Evolutionary conservation across 2,329 filamentous ascomycete genomes (phyloP).

Genomic region (Orbilia oligospora): DNA sequence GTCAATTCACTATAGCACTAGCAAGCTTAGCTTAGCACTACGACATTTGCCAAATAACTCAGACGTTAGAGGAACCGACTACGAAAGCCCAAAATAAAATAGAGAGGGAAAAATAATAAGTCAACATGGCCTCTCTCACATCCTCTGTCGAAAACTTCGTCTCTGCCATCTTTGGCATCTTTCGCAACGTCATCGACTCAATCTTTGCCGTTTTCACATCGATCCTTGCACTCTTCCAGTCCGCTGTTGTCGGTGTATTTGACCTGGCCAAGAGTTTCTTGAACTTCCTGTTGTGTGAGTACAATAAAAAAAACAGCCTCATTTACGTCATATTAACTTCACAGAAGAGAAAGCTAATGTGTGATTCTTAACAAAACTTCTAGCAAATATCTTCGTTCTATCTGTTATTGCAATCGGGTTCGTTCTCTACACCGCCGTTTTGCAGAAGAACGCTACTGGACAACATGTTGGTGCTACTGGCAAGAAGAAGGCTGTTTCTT

Average conservation of each 20-base stretch:
- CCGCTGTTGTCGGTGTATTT: constrained; percentile 46
- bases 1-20: background rate
- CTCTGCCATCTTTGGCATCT: constrained; percentile 55
- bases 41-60: too few species aligned
- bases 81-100: background rate
- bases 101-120: background rate
- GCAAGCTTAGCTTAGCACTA: too few species aligned
- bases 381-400: constrained; percentile 51
- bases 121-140: constrained; percentile 17
- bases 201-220: constrained; percentile 53
- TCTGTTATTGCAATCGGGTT: constrained; percentile 45
- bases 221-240: constrained; percentile 50
- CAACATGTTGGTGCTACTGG: background rate
- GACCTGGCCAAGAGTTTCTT: constrained; percentile 44
- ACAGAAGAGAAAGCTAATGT: constrained; percentile 9
- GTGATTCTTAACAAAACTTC: background rate
- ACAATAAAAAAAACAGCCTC: background rate
- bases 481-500: constrained; percentile 40
- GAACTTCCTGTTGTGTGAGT: constrained; percentile 48
- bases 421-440: constrained; percentile 37
- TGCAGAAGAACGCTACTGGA: constrained; percentile 34
- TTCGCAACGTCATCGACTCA: constrained; percentile 49
- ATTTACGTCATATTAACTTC: constrained; percentile 6
- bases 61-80: background rate
- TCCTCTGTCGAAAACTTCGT: constrained; percentile 51